A percentile compares a stretch with the other conserved stretches of the same genome.
phyloP scores from a whole-genome alignment of 805 yeast species.

The Starmerella floris region DNA sequence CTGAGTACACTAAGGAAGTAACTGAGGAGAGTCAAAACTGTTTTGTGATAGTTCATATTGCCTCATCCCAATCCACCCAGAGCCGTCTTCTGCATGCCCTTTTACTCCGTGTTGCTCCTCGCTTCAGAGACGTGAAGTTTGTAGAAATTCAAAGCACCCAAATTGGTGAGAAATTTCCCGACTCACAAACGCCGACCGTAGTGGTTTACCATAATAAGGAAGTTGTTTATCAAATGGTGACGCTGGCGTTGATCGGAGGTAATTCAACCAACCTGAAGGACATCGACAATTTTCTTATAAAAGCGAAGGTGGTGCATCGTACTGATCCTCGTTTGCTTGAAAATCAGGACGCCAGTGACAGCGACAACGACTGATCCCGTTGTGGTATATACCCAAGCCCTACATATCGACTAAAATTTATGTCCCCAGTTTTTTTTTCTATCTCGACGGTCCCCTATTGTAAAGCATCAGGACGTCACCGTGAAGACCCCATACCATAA shows the following conservation, averaged over 20 bases:
- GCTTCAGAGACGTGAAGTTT: conserved; percentile 71
- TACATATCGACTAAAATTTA: not conserved
- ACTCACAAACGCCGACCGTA: conserved; percentile 78
- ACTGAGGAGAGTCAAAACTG: conserved; percentile 60
- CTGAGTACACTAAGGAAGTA: conserved; percentile 75
- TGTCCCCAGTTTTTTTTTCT: no score
- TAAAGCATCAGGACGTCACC: not conserved
- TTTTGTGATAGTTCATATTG: conserved; percentile 60
- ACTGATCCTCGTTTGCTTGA: conserved; percentile 53
- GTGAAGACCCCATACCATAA: not conserved
- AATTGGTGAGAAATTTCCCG: conserved; percentile 89
- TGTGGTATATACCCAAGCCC: not conserved
- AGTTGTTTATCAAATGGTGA: conserved; percentile 67
- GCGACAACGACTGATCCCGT: not conserved
- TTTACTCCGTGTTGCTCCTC: conserved; percentile 45
- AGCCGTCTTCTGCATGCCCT: conserved; percentile 55
- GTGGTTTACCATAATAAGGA: conserved; percentile 67
- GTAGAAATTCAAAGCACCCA: conserved; percentile 84
- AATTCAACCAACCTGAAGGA: conserved; percentile 57
- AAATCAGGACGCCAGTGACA: conserved; percentile 27
- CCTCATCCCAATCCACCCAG: conserved; percentile 49
- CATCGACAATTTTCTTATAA: conserved; percentile 58
- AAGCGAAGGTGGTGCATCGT: conserved; percentile 48
- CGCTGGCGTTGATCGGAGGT: conserved; percentile 74
- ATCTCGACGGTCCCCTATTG: no score